Conservation (phyloP, 2,329 filamentous ascomycete genomes). For the Alternaria consortialis region DNA sequence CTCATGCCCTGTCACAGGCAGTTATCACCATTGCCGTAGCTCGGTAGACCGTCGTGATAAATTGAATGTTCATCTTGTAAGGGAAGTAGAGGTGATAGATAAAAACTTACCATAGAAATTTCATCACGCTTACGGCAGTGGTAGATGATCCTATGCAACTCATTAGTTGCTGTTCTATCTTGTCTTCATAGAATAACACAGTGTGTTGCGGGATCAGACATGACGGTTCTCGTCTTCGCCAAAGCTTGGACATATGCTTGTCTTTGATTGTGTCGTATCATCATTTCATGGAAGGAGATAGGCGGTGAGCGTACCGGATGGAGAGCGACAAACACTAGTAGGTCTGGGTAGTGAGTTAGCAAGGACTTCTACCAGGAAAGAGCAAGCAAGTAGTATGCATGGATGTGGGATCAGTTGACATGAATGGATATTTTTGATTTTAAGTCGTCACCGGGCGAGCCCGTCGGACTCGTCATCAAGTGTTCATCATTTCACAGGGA, state of each 20-base stretch:
- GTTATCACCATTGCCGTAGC: slow-evolving; percentile 80
- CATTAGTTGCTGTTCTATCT: slow-evolving; percentile 15
- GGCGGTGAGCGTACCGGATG: slow-evolving; percentile 30
- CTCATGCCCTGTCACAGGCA: slow-evolving; percentile 76
- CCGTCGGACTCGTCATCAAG: slow-evolving; percentile 82
- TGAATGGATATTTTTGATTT: slow-evolving; percentile 73
- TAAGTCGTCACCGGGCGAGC: slow-evolving; percentile 71
- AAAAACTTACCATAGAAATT: slow-evolving; percentile 1
- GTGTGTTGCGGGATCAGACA: slow-evolving; percentile 39
- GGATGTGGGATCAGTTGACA: slow-evolving; percentile 57
- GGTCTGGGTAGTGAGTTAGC: slow-evolving; percentile 15
- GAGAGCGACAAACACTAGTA: slow-evolving; percentile 19
- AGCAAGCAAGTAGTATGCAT: slow-evolving; percentile 2
- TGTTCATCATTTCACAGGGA: slow-evolving; percentile 57
- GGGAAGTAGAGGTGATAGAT: neutral
- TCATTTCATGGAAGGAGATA: slow-evolving; percentile 62
- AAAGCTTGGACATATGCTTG: slow-evolving; percentile 98
- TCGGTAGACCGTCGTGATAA: slow-evolving; percentile 91
- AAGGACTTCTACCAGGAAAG: slow-evolving; percentile 7
- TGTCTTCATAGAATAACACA: slow-evolving; percentile 3
- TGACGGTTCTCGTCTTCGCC: slow-evolving; percentile 59
- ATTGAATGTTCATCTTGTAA: slow-evolving; percentile 54
- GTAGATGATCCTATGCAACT: slow-evolving; percentile 9
- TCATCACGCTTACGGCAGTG: neutral
- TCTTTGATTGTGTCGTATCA: slow-evolving; percentile 83